Percentiles rank a stretch among this genome's conserved stretches.
phyloP scores from a whole-genome alignment of 2,329 filamentous ascomycete genomes.

The Fusarium phyllophilum region DNA sequence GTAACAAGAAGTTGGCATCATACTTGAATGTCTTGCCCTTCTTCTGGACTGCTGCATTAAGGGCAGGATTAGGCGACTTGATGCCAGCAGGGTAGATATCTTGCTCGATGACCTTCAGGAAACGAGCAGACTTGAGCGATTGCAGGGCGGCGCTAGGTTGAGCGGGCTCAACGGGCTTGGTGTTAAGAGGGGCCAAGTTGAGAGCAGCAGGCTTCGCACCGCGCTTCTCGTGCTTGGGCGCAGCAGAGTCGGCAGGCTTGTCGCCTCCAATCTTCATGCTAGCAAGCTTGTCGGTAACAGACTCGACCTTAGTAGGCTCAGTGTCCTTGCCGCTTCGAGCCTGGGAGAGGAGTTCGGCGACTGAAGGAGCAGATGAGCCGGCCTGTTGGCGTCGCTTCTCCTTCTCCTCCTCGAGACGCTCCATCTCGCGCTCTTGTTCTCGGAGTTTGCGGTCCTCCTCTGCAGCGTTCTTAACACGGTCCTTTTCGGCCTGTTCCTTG shows the following conservation, averaged over 20 bases:
- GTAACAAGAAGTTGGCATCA: conserved; percentile 92
- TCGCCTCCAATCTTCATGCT: conserved; percentile 61
- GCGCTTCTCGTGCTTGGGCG: conserved; percentile 67
- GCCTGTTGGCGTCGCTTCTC: conserved; percentile 64
- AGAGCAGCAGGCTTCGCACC: conserved; percentile 83
- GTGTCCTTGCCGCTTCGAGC: conserved; percentile 54
- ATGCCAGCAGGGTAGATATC: conserved; percentile 86
- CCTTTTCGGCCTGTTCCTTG: conserved; percentile 62
- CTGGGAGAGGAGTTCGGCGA: conserved; percentile 63
- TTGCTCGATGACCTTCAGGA: conserved; percentile 81
- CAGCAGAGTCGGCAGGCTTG: conserved; percentile 61
- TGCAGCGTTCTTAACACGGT: conserved; percentile 58
- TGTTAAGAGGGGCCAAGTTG: conserved; percentile 84
- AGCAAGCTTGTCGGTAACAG: conserved; percentile 61
- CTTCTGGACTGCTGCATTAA: conserved; percentile 82
- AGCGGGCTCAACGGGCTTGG: conserved; percentile 86
- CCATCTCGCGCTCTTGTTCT: conserved; percentile 78
- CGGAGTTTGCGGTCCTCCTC: conserved; percentile 73
- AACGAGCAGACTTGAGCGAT: conserved; percentile 89
- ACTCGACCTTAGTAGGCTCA: conserved; percentile 50
- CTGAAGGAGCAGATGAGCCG: conserved; percentile 55
- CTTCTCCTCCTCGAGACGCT: conserved; percentile 76
- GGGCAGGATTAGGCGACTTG: conserved; percentile 87
- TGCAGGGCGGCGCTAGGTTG: conserved; percentile 95
- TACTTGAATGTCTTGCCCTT: conserved; percentile 91